phyloP scores from a whole-genome alignment of 306 rosid genomes.

The Chamaecrista fasciculata region DNA sequence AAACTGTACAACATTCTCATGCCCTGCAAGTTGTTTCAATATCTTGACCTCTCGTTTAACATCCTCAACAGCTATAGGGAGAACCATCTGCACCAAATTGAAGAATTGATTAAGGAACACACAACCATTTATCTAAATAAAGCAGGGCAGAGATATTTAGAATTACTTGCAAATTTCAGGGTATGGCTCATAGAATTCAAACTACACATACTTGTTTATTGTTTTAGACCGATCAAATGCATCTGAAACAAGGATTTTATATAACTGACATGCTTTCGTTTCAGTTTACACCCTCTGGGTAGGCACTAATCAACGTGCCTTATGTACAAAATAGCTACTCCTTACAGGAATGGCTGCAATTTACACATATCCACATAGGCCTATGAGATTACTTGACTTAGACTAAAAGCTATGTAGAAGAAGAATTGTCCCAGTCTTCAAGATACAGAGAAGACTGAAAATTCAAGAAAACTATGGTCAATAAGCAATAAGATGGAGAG shows the following conservation, averaged over 20 bases:
- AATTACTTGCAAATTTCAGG: neutral
- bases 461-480: neutral
- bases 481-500: neutral
- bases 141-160: neutral
- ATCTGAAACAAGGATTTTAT: neutral
- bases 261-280: neutral
- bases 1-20: slow-evolving; percentile 79
- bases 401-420: neutral
- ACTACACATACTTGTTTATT: neutral
- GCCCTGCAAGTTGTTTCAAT: slow-evolving; percentile 67
- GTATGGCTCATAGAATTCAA: neutral
- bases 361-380: neutral
- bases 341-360: neutral
- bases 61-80: slow-evolving; percentile 82
- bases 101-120: slow-evolving; percentile 1
- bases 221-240: neutral
- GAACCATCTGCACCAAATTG: slow-evolving; percentile 68
- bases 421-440: neutral
- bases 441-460: neutral
- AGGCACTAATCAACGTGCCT: neutral
- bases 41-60: slow-evolving; percentile 79
- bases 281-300: neutral
- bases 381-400: neutral
- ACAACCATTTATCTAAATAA: neutral
- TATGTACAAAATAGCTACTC: neutral